These are phyloP conservation scores for Citrus australasica DNA, from an alignment of 345 rosid genomes.

Conservation along the genomic window DNA sequence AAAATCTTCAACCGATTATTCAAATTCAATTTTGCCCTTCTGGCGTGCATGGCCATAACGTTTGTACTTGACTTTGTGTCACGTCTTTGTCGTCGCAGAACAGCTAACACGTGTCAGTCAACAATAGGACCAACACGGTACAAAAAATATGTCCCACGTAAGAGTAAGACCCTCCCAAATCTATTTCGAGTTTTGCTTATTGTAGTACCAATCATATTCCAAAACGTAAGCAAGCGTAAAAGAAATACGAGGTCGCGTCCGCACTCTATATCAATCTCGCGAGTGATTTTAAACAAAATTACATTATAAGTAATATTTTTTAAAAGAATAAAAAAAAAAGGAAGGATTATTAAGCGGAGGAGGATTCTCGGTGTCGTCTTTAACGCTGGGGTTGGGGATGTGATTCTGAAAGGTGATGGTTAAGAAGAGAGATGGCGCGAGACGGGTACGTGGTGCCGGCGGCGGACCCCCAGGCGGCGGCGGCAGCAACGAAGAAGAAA, in stretches of 20 bases:
- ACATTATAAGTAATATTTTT: background rate
- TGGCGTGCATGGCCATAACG: no score
- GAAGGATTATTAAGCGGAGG: background rate
- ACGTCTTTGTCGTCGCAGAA: background rate
- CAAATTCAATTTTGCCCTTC: no score
- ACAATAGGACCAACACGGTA: background rate
- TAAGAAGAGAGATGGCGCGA: conserved; percentile 45
- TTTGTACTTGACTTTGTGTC: background rate
- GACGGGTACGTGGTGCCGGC: conserved; percentile 68
- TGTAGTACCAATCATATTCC: rapidly evolving
- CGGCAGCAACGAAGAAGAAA: conserved; percentile 55
- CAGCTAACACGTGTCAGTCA: background rate
- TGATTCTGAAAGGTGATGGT: conserved; percentile 22
- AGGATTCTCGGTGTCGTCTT: background rate
- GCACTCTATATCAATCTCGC: background rate
- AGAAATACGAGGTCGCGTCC: background rate
- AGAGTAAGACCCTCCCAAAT: background rate
- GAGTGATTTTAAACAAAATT: background rate
- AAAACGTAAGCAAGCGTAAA: background rate
- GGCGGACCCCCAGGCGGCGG: conserved; percentile 53
- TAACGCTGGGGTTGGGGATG: background rate
- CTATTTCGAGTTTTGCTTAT: background rate
- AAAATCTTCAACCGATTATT: no score
- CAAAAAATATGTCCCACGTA: background rate
- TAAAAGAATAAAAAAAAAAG: no score